Evolutionary conservation across 805 yeast genomes (phyloP).

Genomic region (Pichia californica): DNA sequence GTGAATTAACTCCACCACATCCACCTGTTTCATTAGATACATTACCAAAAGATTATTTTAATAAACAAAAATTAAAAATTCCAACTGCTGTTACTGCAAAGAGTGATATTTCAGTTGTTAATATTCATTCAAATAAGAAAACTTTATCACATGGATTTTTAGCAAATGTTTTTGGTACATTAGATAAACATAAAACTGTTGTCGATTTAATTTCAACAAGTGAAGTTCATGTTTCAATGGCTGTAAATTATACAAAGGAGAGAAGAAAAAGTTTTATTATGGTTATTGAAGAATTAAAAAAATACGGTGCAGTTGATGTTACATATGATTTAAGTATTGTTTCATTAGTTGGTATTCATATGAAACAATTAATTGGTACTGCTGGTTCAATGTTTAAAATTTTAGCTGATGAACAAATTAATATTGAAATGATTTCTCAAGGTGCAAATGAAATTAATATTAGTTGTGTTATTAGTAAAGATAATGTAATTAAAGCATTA

Average conservation of each 20-base stretch:
- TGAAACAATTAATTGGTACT: slow-evolving; percentile 94
- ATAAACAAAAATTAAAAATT: slow-evolving; percentile 43
- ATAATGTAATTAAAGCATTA: slow-evolving; percentile 78
- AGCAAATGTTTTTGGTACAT: slow-evolving; percentile 80
- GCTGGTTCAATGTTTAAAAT: slow-evolving; percentile 97
- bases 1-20: slow-evolving; percentile 90
- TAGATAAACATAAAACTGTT: slow-evolving; percentile 78
- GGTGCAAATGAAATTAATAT: slow-evolving; percentile 98
- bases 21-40: slow-evolving; percentile 75
- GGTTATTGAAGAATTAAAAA: slow-evolving; percentile 73
- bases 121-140: slow-evolving; percentile 90
- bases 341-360: slow-evolving; percentile 92
- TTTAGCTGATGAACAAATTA: slow-evolving; percentile 83
- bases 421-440: slow-evolving; percentile 97
- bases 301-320: slow-evolving; percentile 84
- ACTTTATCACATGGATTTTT: slow-evolving; percentile 91
- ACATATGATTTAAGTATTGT: slow-evolving; percentile 85
- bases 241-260: slow-evolving; percentile 74
- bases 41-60: slow-evolving; percentile 33
- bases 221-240: slow-evolving; percentile 98
- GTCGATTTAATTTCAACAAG: slow-evolving; percentile 96
- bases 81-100: slow-evolving; percentile 97
- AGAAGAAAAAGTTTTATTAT: slow-evolving; percentile 46
- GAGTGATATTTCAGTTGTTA: slow-evolving; percentile 83
- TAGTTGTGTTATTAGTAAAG: slow-evolving; percentile 75